These are phyloP conservation scores for Melanomma pulvis-pyrius DNA, from an alignment of 495 filamentous ascomycete genomes.

Conservation along the genomic window DNA sequence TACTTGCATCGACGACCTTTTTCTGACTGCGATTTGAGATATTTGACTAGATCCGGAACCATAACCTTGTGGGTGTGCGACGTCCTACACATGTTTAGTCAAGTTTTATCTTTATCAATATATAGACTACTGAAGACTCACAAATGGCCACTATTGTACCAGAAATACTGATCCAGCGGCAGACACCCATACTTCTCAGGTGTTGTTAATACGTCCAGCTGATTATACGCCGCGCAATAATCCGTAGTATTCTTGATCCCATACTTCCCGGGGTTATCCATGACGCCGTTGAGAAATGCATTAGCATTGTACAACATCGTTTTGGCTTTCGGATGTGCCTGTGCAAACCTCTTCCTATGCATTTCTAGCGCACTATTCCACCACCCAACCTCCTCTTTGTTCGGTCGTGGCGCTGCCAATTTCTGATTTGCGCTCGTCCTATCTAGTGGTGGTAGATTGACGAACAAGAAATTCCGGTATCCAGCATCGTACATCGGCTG, in stretches of 20 bases:
- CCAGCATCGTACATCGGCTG: slow-evolving; percentile 49
- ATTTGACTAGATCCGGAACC: neutral
- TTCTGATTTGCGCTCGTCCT: slow-evolving; percentile 50
- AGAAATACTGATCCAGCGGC: slow-evolving; percentile 52
- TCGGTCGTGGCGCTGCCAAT: slow-evolving; percentile 47
- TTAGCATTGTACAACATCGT: slow-evolving; percentile 5
- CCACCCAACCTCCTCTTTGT: neutral
- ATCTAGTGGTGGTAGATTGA: slow-evolving; percentile 57
- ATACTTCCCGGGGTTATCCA: slow-evolving; percentile 51
- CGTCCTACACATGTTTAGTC: neutral
- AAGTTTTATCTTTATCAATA: too few species aligned
- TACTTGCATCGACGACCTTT: neutral
- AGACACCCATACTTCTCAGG: slow-evolving; percentile 53
- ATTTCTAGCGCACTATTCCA: neutral
- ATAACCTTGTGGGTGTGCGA: neutral
- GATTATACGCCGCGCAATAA: slow-evolving; percentile 55
- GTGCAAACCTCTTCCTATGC: neutral
- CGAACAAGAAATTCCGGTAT: slow-evolving; percentile 54
- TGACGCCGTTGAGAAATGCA: slow-evolving; percentile 34
- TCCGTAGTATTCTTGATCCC: slow-evolving; percentile 54
- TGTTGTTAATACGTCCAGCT: slow-evolving; percentile 53
- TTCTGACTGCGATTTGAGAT: neutral
- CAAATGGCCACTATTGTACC: slow-evolving; percentile 45
- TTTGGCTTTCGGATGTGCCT: neutral
- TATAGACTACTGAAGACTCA: slow-evolving; percentile 35